Evolutionary conservation across 2,329 filamentous ascomycete genomes (phyloP).

Genomic region (Cordyceps sp.): DNA sequence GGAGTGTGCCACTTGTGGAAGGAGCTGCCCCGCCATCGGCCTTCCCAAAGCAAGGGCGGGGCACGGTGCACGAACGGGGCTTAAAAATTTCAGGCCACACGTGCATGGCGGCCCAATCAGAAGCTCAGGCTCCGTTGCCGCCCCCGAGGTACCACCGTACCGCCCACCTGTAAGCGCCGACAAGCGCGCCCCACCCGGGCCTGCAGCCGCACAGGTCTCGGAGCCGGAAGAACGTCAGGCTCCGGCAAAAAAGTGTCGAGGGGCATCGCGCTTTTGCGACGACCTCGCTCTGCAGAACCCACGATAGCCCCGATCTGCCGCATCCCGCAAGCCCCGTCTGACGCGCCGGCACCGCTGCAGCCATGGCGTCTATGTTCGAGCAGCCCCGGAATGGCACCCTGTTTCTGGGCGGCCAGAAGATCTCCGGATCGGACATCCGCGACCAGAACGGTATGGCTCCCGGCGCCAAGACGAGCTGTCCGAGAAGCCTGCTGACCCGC

Average conservation of each 20-base stretch:
- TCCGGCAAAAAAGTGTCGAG: conserved; percentile 13
- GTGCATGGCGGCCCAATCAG: conserved; percentile 4
- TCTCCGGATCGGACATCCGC: conserved; percentile 88
- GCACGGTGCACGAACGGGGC: conserved; percentile 1
- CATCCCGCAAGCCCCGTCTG: no score
- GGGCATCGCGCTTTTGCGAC: conserved; percentile 7
- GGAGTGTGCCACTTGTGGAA: conserved; percentile 1
- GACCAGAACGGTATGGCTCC: conserved; percentile 67
- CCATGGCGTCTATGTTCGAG: conserved; percentile 92
- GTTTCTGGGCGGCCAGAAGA: conserved; percentile 94
- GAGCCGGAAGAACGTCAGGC: conserved; percentile 11
- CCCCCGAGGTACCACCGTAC: not conserved
- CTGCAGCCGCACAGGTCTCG: conserved; percentile 2
- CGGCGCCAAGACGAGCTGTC: not conserved
- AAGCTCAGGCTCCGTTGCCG: no score
- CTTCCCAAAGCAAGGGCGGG: conserved; percentile 5
- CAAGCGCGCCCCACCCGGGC: not conserved
- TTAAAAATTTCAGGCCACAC: conserved; percentile 6
- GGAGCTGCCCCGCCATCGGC: conserved; percentile 6
- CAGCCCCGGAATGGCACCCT: conserved; percentile 89
- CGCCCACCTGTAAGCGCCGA: not conserved
- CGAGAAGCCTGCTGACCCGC: conserved; percentile 4
- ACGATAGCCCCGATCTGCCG: no score
- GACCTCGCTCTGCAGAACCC: conserved; percentile 2
- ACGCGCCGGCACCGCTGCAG: conserved; percentile 10